Conservation (phyloP, 1,284 basidiomycete genomes). For the Moesziomyces sp. region DNA sequence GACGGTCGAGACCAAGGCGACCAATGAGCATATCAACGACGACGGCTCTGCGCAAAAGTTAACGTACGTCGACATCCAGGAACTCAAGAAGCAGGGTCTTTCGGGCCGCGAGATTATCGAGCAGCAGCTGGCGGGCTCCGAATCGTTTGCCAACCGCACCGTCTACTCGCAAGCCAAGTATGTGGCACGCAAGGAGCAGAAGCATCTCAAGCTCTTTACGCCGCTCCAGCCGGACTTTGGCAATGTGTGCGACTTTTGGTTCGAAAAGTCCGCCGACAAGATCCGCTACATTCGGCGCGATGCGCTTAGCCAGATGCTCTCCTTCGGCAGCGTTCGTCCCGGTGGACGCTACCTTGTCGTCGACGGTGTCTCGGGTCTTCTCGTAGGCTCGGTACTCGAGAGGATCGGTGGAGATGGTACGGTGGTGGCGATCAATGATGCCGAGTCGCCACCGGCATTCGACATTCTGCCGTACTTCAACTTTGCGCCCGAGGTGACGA, state of each 20-base stretch:
- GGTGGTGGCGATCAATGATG: constrained; percentile 85
- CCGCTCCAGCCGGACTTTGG: constrained; percentile 87
- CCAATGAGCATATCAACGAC: constrained; percentile 67
- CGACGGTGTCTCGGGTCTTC: constrained; percentile 85
- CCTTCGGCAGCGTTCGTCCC: constrained; percentile 82
- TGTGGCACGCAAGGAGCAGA: constrained; percentile 63
- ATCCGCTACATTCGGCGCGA: constrained; percentile 88
- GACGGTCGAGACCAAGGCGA: constrained; percentile 61
- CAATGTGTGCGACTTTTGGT: constrained; percentile 91
- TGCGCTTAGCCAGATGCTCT: constrained; percentile 86
- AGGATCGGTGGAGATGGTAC: constrained; percentile 76
- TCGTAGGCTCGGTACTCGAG: constrained; percentile 87
- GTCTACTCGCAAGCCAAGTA: constrained; percentile 65
- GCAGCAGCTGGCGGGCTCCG: constrained; percentile 53
- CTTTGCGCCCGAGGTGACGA: constrained; percentile 68
- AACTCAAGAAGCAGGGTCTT: constrained; percentile 63
- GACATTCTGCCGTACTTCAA: constrained; percentile 86
- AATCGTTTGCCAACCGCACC: constrained; percentile 59
- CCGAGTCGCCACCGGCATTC: constrained; percentile 91
- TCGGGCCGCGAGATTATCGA: constrained; percentile 64
- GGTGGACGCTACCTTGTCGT: constrained; percentile 88
- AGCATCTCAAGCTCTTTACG: constrained; percentile 85
- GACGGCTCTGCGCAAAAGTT: constrained; percentile 62
- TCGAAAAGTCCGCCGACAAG: constrained; percentile 74
- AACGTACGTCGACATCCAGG: constrained; percentile 65